Percentiles rank a stretch among this genome's conserved stretches.
Evolutionary conservation across 78 protist species (phyloP).

Genomic region (Cavenderia fasciculata): DNA sequence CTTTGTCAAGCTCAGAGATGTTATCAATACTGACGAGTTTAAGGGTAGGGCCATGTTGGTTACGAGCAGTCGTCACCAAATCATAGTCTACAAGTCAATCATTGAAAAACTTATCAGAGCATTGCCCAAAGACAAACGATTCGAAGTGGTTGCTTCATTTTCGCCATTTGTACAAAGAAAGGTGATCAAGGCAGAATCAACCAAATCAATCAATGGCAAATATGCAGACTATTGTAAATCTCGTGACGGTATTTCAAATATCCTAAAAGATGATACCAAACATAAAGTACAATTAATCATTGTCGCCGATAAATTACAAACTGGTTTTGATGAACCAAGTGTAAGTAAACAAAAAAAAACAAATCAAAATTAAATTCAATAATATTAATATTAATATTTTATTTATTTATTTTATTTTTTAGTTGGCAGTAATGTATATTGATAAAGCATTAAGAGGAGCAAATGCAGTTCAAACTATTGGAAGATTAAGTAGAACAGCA

Average conservation of each 20-base stretch:
- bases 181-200: conserved; percentile 31
- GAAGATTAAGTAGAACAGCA: conserved; percentile 43
- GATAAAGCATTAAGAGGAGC: conserved; percentile 52
- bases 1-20: conserved; percentile 31
- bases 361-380: not conserved
- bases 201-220: conserved; percentile 26
- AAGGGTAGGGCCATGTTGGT: conserved; percentile 57
- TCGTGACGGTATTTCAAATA: conserved; percentile 57
- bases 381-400: too few species aligned
- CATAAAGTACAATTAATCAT: conserved; percentile 56
- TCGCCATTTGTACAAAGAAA: conserved; percentile 24
- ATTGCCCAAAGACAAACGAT: conserved; percentile 46
- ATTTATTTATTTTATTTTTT: too few species aligned
- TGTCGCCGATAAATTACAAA: conserved; percentile 76
- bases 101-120: conserved; percentile 11
- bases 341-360: too few species aligned
- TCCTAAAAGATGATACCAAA: conserved; percentile 14
- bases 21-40: conserved; percentile 34
- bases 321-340: conserved; percentile 80
- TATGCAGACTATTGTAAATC: conserved; percentile 38
- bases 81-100: conserved; percentile 14
- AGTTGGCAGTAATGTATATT: conserved; percentile 51
- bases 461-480: conserved; percentile 64
- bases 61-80: conserved; percentile 40
- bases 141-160: conserved; percentile 70